Percentiles rank a stretch among this genome's conserved stretches.
These are phyloP conservation scores for Botrytis cinerea DNA, from an alignment of 2,329 filamentous ascomycete species.

Conservation along the genomic window DNA sequence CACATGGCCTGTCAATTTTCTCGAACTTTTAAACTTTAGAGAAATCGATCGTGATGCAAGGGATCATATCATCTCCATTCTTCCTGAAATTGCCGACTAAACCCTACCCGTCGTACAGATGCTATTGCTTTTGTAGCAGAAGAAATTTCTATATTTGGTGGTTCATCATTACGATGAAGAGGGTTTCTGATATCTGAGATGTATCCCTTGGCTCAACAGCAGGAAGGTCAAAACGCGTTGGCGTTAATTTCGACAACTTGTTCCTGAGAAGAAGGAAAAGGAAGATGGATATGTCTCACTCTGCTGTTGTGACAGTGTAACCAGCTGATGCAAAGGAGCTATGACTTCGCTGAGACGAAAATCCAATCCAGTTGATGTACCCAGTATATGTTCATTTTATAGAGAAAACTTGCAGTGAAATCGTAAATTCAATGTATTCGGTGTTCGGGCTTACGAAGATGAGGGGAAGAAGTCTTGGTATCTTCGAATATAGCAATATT, in stretches of 20 bases:
- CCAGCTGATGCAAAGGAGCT: constrained; percentile 3
- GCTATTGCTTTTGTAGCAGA: neutral
- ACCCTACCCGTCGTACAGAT: neutral
- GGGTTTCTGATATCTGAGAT: neutral
- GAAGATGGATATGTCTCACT: constrained; percentile 9
- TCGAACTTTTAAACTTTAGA: neutral
- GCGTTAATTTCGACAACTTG: neutral
- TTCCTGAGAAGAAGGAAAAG: neutral
- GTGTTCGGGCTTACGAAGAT: constrained; percentile 14
- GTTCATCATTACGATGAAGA: neutral
- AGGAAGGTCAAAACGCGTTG: neutral
- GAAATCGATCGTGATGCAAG: constrained; percentile 1
- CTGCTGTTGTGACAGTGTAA: constrained; percentile 1
- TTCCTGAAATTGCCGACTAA: neutral
- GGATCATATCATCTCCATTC: neutral
- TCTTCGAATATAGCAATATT: neutral
- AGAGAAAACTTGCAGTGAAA: neutral
- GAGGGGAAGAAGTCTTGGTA: constrained; percentile 18
- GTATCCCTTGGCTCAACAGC: constrained; percentile 2
- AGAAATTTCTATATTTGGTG: neutral
- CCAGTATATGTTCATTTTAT: neutral
- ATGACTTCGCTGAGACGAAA: constrained; percentile 1
- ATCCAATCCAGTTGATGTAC: neutral
- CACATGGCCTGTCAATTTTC: neutral
- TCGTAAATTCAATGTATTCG: neutral